Evolutionary conservation across 2,329 filamentous ascomycete genomes (phyloP).

Genomic region (Claviceps digitariae): DNA sequence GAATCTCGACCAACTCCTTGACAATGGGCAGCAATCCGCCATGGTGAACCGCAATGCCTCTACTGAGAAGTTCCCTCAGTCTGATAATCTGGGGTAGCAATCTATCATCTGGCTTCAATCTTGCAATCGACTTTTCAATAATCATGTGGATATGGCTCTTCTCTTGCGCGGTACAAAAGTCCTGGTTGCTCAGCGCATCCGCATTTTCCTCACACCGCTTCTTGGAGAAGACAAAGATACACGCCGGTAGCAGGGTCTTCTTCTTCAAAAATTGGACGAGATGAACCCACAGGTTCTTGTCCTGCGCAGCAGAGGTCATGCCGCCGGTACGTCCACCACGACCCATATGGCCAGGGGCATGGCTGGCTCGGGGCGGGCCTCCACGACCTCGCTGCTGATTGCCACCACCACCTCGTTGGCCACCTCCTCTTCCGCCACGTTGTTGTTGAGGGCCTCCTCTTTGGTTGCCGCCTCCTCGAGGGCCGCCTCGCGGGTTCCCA

Average conservation of each 20-base stretch:
- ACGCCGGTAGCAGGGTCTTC: conserved; percentile 74
- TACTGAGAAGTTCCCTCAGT: conserved; percentile 67
- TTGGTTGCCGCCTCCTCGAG: conserved; percentile 24
- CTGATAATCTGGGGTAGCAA: conserved; percentile 84
- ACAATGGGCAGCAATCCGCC: conserved; percentile 90
- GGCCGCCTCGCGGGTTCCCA: conserved; percentile 22
- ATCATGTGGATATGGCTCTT: conserved; percentile 98
- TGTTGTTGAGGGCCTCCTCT: conserved; percentile 29
- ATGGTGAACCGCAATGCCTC: conserved; percentile 93
- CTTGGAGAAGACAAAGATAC: conserved; percentile 98
- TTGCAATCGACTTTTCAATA: conserved; percentile 85
- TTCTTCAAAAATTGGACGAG: conserved; percentile 85
- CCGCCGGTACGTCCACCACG: conserved; percentile 74
- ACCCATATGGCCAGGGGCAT: conserved; percentile 72
- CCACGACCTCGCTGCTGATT: conserved; percentile 39
- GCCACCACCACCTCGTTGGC: conserved; percentile 35
- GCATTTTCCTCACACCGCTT: conserved; percentile 96
- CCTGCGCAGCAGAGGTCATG: conserved; percentile 79
- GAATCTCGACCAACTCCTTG: conserved; percentile 92
- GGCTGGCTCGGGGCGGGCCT: conserved; percentile 42
- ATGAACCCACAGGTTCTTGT: conserved; percentile 94
- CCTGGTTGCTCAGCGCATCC: conserved; percentile 84
- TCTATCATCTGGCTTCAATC: conserved; percentile 81
- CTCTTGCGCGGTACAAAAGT: conserved; percentile 84
- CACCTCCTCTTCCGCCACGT: conserved; percentile 24